phyloP scores from a whole-genome alignment of 495 filamentous ascomycete species.

The Friedmanniomyces endolithicus region DNA sequence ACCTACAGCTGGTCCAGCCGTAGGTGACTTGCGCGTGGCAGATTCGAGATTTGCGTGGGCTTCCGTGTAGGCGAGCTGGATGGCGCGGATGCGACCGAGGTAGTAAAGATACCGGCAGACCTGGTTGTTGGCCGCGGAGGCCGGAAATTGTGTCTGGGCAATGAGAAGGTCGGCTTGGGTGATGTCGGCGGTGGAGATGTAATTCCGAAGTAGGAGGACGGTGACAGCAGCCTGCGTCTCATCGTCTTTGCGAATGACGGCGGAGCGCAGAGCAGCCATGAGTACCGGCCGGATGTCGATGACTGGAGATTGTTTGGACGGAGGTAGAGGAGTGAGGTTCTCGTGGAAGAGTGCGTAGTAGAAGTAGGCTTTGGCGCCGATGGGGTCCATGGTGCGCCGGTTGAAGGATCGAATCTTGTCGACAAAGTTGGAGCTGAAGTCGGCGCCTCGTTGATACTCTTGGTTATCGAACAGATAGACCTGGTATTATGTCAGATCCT shows the following conservation, averaged over 20 bases:
- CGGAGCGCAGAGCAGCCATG: constrained; percentile 77
- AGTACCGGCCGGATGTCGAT: constrained; percentile 76
- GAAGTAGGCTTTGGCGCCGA: constrained; percentile 92
- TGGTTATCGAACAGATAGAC: constrained; percentile 81
- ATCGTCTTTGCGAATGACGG: constrained; percentile 86
- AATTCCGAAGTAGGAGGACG: constrained; percentile 87
- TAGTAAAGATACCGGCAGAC: constrained; percentile 95
- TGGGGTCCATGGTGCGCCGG: constrained; percentile 82
- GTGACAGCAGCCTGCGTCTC: constrained; percentile 94
- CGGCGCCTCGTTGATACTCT: constrained; percentile 60
- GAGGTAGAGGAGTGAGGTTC: constrained; percentile 71
- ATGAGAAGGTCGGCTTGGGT: constrained; percentile 91
- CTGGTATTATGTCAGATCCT: constrained; percentile 39
- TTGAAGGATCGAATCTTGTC: constrained; percentile 79
- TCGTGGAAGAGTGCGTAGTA: constrained; percentile 94
- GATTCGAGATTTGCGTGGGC: constrained; percentile 88
- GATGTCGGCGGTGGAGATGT: constrained; percentile 91
- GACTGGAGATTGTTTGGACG: constrained; percentile 71
- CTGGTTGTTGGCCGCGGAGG: constrained; percentile 90
- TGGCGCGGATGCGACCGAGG: constrained; percentile 86
- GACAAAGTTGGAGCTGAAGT: constrained; percentile 70
- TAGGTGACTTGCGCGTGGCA: constrained; percentile 87
- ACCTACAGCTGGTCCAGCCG: constrained; percentile 73
- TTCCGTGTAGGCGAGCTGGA: constrained; percentile 90
- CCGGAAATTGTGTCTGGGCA: constrained; percentile 85